phyloP scores from a whole-genome alignment of 495 filamentous ascomycete species.

The Xylaria curta region DNA sequence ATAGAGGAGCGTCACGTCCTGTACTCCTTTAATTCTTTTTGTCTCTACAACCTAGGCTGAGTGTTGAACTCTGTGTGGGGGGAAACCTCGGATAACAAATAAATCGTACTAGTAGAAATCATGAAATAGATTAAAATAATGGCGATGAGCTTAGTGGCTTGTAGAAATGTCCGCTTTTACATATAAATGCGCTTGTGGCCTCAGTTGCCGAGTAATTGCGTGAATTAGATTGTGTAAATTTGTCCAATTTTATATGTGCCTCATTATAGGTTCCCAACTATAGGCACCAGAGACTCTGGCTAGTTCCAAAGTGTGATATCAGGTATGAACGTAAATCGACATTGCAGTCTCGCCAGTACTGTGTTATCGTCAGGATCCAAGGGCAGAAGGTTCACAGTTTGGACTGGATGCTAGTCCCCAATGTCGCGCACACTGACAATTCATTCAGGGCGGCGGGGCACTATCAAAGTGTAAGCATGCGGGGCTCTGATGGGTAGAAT shows the following conservation, averaged over 20 bases:
- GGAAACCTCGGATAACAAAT: slow-evolving; percentile 18
- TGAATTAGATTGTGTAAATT: background rate
- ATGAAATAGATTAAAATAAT: background rate
- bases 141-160: background rate
- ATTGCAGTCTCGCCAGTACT: background rate
- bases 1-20: slow-evolving; percentile 4
- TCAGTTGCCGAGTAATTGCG: background rate
- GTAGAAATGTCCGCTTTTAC: background rate
- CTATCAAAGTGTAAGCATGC: slow-evolving; percentile 6
- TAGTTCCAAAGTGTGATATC: background rate
- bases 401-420: background rate
- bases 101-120: slow-evolving; percentile 22
- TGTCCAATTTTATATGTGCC: background rate
- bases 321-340: background rate
- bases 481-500: background rate
- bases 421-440: background rate
- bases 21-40: slow-evolving; percentile 21
- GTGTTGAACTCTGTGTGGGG: background rate
- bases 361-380: background rate
- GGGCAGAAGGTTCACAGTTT: background rate
- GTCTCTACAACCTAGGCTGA: slow-evolving; percentile 15
- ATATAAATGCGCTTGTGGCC: background rate
- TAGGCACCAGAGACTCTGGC: background rate
- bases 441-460: slow-evolving; percentile 5
- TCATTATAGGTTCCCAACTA: background rate